A percentile compares a stretch with the other conserved stretches of the same genome.
These are phyloP conservation scores for Tribonema minus DNA, from an alignment of 108 stramenopile genomes.

Conservation along the genomic window DNA sequence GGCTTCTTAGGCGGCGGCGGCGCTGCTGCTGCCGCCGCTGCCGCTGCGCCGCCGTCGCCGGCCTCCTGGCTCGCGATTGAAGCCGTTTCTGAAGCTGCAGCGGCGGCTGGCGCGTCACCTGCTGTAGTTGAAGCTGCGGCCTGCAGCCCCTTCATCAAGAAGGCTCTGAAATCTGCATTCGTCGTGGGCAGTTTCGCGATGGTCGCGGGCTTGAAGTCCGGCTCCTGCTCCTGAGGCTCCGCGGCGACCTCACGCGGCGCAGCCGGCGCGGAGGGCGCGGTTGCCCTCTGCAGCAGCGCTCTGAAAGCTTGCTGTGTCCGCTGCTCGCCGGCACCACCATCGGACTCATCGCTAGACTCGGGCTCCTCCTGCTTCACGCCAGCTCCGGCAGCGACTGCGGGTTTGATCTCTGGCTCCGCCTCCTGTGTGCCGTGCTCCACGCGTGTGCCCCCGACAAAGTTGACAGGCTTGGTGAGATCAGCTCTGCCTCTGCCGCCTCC, in stretches of 20 bases:
- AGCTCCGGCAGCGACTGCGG: not conserved
- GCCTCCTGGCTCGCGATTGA: not conserved
- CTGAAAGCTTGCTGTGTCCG: not conserved
- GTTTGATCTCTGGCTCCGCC: not conserved
- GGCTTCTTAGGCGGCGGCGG: constrained; percentile 1
- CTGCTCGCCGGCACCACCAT: not conserved
- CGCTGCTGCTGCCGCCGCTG: not conserved
- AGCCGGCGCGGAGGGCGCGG: not conserved
- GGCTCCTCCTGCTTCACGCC: not conserved
- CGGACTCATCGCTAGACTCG: not conserved
- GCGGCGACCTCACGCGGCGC: not conserved
- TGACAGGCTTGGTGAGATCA: not conserved
- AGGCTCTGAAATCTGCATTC: constrained; percentile 2
- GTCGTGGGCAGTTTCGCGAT: too few species aligned
- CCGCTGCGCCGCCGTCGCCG: not conserved
- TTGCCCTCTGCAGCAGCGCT: too few species aligned
- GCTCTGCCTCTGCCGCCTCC: not conserved
- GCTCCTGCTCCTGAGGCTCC: too few species aligned
- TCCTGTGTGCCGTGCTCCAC: not conserved
- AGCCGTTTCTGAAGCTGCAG: not conserved
- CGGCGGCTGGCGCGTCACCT: not conserved
- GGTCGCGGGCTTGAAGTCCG: not conserved
- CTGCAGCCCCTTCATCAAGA: not conserved
- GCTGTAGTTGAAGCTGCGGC: not conserved
- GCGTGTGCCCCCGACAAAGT: not conserved